A percentile compares a stretch with the other conserved stretches of the same genome.
phyloP scores from a whole-genome alignment of 345 rosid genomes.

The Geranium brycei region DNA sequence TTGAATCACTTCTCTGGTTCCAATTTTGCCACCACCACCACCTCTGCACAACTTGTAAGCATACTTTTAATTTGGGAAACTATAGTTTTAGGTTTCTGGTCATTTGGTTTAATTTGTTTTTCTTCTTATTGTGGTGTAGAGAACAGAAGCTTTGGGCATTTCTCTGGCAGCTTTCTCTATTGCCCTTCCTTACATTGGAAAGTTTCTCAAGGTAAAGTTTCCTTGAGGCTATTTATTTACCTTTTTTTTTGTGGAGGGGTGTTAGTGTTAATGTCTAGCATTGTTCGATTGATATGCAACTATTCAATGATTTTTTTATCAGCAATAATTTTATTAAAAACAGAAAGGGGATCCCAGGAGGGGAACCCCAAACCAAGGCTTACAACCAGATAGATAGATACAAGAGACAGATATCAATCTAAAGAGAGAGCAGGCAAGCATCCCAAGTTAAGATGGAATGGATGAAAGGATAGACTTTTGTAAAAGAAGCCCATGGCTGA shows the following conservation, averaged over 20 bases:
- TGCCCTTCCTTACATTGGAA: slow-evolving; percentile 60
- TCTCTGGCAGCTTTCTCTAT: slow-evolving; percentile 58
- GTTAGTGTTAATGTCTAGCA: background rate
- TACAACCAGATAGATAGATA: no score
- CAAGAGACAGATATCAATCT: no score
- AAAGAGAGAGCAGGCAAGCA: no score
- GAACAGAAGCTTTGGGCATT: slow-evolving; percentile 62
- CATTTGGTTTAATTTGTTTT: background rate
- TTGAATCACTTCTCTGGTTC: slow-evolving; percentile 45
- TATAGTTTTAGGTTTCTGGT: background rate
- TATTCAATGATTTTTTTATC: no score
- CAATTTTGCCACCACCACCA: slow-evolving; percentile 16
- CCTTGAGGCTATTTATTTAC: background rate
- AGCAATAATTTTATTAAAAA: no score
- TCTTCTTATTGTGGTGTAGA: slow-evolving; percentile 22
- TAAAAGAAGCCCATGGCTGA: no score
- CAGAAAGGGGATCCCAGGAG: no score
- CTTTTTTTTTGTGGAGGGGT: background rate
- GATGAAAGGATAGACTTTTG: no score
- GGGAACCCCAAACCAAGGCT: no score
- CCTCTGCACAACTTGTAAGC: slow-evolving; percentile 43
- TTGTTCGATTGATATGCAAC: background rate
- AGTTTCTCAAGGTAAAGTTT: slow-evolving; percentile 49
- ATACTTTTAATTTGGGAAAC: background rate
- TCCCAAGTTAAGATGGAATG: no score